These are phyloP conservation scores for Bipolaris bicolor DNA, from an alignment of 2,329 filamentous ascomycete genomes.

Conservation along the genomic window DNA sequence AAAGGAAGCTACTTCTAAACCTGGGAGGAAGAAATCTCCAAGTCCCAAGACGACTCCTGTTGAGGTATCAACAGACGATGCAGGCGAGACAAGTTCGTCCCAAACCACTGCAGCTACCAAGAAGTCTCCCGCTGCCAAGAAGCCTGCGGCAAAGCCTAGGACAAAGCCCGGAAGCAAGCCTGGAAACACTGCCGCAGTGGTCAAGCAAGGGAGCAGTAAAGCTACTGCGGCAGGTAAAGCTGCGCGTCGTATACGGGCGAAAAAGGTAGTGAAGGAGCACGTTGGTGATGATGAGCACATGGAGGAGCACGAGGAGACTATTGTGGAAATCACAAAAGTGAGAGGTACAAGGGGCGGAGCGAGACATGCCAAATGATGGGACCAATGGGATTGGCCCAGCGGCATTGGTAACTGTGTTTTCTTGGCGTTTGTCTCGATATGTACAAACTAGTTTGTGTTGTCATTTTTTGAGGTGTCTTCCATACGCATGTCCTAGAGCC, in stretches of 20 bases:
- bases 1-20: not conserved
- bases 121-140: not conserved
- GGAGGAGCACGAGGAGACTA: not conserved
- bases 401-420: not conserved
- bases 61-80: not conserved
- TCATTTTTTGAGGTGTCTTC: not conserved
- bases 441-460: not conserved
- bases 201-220: not conserved
- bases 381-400: not conserved
- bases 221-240: conserved; percentile 4
- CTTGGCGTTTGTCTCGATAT: not conserved
- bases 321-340: not conserved
- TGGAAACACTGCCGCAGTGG: not conserved
- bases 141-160: not conserved
- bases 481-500: not conserved
- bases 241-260: not conserved
- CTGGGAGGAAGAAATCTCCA: not conserved
- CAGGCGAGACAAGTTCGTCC: not conserved
- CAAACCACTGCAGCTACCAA: not conserved
- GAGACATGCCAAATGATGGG: not conserved
- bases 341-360: conserved; percentile 2
- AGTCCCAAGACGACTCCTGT: not conserved
- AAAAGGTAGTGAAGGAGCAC: not conserved
- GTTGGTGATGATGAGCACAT: not conserved
- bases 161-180: not conserved